These are phyloP conservation scores for Lantana camara DNA, from an alignment of 257 asterid genomes.

Conservation along the genomic window DNA sequence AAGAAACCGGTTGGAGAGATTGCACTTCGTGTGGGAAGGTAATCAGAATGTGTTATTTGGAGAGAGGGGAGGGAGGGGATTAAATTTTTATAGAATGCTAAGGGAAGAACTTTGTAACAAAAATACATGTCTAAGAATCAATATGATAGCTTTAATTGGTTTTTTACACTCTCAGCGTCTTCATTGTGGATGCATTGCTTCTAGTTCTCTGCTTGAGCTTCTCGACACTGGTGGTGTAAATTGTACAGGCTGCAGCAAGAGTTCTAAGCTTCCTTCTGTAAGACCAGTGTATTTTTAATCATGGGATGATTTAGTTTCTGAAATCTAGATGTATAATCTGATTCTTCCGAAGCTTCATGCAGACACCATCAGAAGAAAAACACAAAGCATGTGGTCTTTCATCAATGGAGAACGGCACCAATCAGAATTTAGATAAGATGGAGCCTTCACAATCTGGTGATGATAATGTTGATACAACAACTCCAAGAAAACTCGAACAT, in stretches of 20 bases:
- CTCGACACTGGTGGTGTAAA: conserved; percentile 82
- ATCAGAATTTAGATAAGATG: conserved; percentile 41
- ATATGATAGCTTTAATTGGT: conserved; percentile 8
- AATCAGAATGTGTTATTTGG: too few relatives aligned
- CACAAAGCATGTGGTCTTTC: conserved; percentile 37
- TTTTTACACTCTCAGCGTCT: conserved; percentile 61
- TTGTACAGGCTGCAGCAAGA: conserved; percentile 69
- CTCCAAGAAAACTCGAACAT: conserved; percentile 35
- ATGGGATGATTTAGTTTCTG: not conserved
- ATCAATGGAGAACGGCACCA: conserved; percentile 38
- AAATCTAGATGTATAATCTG: conserved; percentile 31
- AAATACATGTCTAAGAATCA: too few relatives aligned
- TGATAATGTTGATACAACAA: conserved; percentile 34
- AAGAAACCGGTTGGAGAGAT: conserved; percentile 94
- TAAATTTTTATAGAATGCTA: too few relatives aligned
- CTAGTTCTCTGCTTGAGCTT: conserved; percentile 69
- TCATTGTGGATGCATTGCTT: conserved; percentile 97
- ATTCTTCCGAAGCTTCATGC: conserved; percentile 51
- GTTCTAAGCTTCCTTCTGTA: conserved; percentile 53
- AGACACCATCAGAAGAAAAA: conserved; percentile 55
- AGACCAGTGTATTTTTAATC: conserved; percentile 35
- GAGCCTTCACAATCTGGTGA: conserved; percentile 41
- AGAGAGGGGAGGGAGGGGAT: conserved; percentile 8
- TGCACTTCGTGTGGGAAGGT: conserved; percentile 93
- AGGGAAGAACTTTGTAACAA: too few relatives aligned